These are phyloP conservation scores for Trichoderma cornu-damae DNA, from an alignment of 2,329 filamentous ascomycete genomes.

Conservation along the genomic window DNA sequence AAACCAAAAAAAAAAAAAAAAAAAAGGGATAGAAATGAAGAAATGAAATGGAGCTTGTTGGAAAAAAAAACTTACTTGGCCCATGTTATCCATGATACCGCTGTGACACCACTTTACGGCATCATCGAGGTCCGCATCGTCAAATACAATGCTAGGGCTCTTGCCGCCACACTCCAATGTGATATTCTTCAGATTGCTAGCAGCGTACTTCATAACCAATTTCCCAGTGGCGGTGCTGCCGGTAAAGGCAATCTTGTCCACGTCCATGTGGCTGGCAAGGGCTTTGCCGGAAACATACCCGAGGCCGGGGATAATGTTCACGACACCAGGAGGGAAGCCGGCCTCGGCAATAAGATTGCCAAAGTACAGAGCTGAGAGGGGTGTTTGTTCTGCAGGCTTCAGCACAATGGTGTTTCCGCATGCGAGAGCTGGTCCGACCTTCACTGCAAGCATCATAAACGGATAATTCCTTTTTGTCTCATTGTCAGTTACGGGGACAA, in stretches of 20 bases:
- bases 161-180: conserved; percentile 71
- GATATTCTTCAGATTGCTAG: conserved; percentile 72
- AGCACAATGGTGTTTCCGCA: conserved; percentile 63
- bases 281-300: conserved; percentile 6
- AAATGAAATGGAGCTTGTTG: too few relatives aligned
- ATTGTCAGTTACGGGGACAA: background rate
- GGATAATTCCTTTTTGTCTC: conserved; percentile 59
- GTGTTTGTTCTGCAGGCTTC: conserved; percentile 66
- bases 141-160: conserved; percentile 14
- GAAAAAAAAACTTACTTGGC: conserved; percentile 53
- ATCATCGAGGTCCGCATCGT: conserved; percentile 13
- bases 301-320: conserved; percentile 15
- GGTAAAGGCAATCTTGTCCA: conserved; percentile 17
- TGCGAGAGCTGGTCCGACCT: conserved; percentile 64
- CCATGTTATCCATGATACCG: conserved; percentile 44
- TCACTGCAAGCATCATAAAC: conserved; percentile 70
- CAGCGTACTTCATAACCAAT: conserved; percentile 66
- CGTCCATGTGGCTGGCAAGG: conserved; percentile 8
- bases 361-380: conserved; percentile 15
- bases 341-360: conserved; percentile 8
- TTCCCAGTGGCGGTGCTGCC: conserved; percentile 11
- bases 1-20: too few relatives aligned
- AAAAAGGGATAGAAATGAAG: too few relatives aligned
- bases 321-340: conserved; percentile 12
- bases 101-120: conserved; percentile 11